These are phyloP conservation scores for Daucus carota DNA, from an alignment of 129 eudicot species.

Conservation along the genomic window DNA sequence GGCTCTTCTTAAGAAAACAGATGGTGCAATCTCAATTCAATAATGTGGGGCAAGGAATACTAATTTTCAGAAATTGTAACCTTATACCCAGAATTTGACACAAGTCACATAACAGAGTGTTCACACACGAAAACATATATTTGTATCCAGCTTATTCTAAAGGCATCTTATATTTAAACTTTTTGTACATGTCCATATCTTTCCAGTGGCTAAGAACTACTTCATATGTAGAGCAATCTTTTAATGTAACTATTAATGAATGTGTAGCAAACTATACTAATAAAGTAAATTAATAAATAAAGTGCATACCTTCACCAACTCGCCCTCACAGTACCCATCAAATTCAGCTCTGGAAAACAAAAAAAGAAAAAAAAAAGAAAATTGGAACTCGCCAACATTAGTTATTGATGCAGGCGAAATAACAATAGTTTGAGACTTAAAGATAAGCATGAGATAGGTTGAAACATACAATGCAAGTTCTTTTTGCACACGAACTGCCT, in stretches of 20 bases:
- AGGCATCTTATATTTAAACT: background rate
- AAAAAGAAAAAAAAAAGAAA: background rate
- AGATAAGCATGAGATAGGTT: background rate
- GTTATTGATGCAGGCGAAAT: background rate
- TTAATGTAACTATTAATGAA: background rate
- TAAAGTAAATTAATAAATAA: background rate
- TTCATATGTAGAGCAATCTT: background rate
- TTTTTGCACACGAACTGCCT: constrained; percentile 84
- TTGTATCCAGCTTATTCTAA: background rate
- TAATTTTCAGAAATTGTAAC: background rate
- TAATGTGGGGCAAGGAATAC: background rate
- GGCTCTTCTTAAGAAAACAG: no score
- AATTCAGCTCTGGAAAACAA: constrained; percentile 74
- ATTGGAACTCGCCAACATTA: background rate
- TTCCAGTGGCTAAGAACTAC: background rate
- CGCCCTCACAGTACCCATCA: constrained; percentile 94
- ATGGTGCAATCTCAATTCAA: background rate
- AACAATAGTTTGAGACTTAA: background rate
- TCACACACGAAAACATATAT: background rate
- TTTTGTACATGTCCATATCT: background rate
- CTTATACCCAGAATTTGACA: background rate
- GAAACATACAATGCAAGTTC: constrained; percentile 72
- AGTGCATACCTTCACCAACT: constrained; percentile 64
- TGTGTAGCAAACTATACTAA: background rate
- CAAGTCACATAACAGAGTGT: background rate